Conservation (phyloP, 2,329 filamentous ascomycete species). For the Tolypocladium album region DNA sequence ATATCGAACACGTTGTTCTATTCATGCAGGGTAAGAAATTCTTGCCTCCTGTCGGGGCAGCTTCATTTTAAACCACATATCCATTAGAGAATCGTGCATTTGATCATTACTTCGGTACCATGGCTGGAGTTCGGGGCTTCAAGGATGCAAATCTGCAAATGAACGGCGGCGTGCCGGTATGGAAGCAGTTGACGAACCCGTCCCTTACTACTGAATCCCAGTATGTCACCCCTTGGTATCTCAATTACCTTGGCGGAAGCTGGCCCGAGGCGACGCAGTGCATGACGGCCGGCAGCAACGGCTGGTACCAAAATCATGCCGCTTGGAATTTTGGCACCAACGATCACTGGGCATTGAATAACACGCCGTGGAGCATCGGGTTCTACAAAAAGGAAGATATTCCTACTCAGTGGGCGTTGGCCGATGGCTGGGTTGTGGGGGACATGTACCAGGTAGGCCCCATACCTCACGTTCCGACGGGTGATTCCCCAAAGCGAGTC, state of each 20-base stretch:
- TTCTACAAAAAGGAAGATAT: constrained; percentile 38
- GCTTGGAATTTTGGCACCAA: constrained; percentile 40
- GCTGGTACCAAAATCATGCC: constrained; percentile 39
- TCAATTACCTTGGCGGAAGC: constrained; percentile 40
- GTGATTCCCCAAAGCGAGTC: constrained; percentile 15
- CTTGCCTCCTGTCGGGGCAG: neutral
- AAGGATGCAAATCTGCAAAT: constrained; percentile 43
- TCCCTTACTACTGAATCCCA: constrained; percentile 26
- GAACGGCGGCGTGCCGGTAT: constrained; percentile 33
- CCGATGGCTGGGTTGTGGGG: constrained; percentile 41
- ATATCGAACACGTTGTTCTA: neutral
- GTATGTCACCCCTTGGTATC: constrained; percentile 40
- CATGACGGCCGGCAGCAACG: constrained; percentile 39
- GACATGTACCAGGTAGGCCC: constrained; percentile 40
- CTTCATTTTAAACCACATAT: neutral
- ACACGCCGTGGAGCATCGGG: constrained; percentile 42
- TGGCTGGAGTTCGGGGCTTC: constrained; percentile 44
- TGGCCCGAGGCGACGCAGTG: constrained; percentile 42
- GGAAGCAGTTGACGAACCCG: constrained; percentile 32
- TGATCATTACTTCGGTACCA: constrained; percentile 42
- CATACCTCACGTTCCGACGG: no score
- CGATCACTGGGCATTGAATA: constrained; percentile 41
- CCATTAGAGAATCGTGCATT: constrained; percentile 23
- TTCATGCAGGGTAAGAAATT: neutral
- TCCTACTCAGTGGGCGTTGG: constrained; percentile 43